These are phyloP conservation scores for Atkinsonella hypoxylon DNA, from an alignment of 2,329 filamentous ascomycete species.

Conservation along the genomic window DNA sequence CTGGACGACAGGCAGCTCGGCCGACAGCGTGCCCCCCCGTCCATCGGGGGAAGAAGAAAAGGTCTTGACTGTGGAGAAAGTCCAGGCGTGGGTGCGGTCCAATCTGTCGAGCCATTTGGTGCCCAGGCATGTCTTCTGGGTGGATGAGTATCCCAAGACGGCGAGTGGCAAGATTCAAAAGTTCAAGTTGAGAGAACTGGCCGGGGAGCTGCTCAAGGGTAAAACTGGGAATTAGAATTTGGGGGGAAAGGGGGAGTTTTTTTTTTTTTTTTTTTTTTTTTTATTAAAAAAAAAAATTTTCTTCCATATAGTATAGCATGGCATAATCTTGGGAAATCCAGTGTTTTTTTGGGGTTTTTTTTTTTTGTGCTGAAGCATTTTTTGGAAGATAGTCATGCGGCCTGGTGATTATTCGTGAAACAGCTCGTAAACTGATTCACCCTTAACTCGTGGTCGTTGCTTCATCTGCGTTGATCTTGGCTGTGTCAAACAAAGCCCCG, in stretches of 20 bases:
- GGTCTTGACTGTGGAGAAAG: conserved; percentile 40
- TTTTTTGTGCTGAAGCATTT: too few species aligned
- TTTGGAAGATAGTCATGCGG: too few species aligned
- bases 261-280: background rate
- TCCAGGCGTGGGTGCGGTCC: conserved; percentile 60
- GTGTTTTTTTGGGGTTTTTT: too few species aligned
- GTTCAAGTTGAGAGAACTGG: conserved; percentile 67
- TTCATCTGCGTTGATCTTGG: too few species aligned
- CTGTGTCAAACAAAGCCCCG: too few species aligned
- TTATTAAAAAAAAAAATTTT: too few species aligned
- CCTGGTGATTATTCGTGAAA: too few species aligned
- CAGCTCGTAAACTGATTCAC: too few species aligned
- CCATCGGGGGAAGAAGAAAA: conserved; percentile 3
- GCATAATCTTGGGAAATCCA: too few species aligned
- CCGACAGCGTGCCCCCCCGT: background rate
- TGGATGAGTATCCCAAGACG: conserved; percentile 80
- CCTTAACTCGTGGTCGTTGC: too few species aligned
- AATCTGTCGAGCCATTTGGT: conserved; percentile 64
- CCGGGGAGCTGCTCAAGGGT: conserved; percentile 22
- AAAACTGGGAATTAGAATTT: background rate
- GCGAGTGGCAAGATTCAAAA: conserved; percentile 96
- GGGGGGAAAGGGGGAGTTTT: background rate
- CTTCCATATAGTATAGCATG: too few species aligned
- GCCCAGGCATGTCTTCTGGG: conserved; percentile 83
- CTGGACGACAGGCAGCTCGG: conserved; percentile 14